Evolutionary conservation across 371 early-diverging fungal species (phyloP).

Genomic region (Mortierella sp.): DNA sequence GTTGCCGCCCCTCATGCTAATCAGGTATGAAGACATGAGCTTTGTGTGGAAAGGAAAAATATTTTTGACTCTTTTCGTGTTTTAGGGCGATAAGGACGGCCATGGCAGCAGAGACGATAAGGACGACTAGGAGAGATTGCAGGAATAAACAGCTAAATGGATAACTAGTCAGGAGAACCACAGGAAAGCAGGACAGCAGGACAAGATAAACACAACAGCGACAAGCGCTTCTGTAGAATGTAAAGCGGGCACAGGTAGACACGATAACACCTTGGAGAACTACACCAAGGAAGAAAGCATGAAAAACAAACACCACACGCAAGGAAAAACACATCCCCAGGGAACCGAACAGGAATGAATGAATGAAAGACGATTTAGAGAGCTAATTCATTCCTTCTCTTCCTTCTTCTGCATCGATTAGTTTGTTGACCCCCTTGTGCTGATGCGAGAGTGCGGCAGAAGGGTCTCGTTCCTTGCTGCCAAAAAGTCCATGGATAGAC

Average conservation of each 20-base stretch:
- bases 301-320: no score
- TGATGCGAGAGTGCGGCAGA: conserved; percentile 82
- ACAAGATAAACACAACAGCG: no score
- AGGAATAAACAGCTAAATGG: no score
- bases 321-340: neutral
- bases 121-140: neutral
- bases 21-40: conserved; percentile 70
- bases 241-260: no score
- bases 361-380: neutral
- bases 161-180: no score
- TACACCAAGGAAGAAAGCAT: no score
- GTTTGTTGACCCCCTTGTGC: conserved; percentile 94
- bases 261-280: no score
- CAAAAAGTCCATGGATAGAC: conserved; percentile 85
- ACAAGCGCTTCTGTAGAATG: no score
- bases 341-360: neutral
- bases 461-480: conserved; percentile 90
- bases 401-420: conserved; percentile 43
- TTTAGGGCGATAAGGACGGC: neutral
- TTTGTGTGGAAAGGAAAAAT: neutral
- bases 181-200: no score
- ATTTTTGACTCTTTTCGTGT: conserved; percentile 55
- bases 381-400: neutral
- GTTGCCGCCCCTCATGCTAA: conserved; percentile 97
- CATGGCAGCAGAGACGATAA: neutral